Conservation (phyloP, 495 filamentous ascomycete genomes). For the Aspergillus sclerotiicarbonarius region DNA sequence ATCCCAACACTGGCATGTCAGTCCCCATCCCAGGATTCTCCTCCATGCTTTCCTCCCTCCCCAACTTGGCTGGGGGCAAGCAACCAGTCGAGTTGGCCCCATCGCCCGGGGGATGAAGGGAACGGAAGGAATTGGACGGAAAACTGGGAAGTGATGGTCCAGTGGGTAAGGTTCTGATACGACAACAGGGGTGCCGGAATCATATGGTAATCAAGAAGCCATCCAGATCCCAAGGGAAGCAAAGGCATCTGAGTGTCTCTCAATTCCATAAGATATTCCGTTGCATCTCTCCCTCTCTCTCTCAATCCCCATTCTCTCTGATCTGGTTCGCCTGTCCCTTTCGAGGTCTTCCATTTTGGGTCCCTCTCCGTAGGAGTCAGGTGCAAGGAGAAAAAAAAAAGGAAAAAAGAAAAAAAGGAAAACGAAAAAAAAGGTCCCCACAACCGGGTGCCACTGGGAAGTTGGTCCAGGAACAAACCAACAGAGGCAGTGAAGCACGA, state of each 20-base stretch:
- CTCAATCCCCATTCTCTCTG: background rate
- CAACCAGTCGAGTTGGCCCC: slow-evolving; percentile 12
- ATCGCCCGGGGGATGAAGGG: slow-evolving; percentile 9
- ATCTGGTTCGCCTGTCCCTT: background rate
- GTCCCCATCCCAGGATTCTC: slow-evolving; percentile 3
- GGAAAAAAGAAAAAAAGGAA: slow-evolving; percentile 10
- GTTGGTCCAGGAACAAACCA: slow-evolving; percentile 6
- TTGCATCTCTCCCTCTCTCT: slow-evolving; percentile 7
- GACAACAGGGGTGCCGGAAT: slow-evolving; percentile 2
- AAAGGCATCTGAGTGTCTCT: slow-evolving; percentile 5
- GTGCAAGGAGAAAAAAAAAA: slow-evolving; percentile 4
- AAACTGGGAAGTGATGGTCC: slow-evolving; percentile 6
- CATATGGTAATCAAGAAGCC: slow-evolving; percentile 5
- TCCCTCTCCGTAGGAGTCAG: background rate
- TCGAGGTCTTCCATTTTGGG: slow-evolving; percentile 6
- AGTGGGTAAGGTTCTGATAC: slow-evolving; percentile 15
- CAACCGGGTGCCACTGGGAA: slow-evolving; percentile 6
- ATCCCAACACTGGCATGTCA: slow-evolving; percentile 19
- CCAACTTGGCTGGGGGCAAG: background rate
- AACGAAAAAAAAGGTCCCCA: slow-evolving; percentile 4
- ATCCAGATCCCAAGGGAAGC: slow-evolving; percentile 13
- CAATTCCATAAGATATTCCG: slow-evolving; percentile 13
- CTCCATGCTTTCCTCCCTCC: slow-evolving; percentile 1
- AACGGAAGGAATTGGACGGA: slow-evolving; percentile 8
- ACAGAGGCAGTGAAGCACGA: slow-evolving; percentile 1